phyloP scores from a whole-genome alignment of 768 basidiomycete genomes.

The Auriscalpium orientale region DNA sequence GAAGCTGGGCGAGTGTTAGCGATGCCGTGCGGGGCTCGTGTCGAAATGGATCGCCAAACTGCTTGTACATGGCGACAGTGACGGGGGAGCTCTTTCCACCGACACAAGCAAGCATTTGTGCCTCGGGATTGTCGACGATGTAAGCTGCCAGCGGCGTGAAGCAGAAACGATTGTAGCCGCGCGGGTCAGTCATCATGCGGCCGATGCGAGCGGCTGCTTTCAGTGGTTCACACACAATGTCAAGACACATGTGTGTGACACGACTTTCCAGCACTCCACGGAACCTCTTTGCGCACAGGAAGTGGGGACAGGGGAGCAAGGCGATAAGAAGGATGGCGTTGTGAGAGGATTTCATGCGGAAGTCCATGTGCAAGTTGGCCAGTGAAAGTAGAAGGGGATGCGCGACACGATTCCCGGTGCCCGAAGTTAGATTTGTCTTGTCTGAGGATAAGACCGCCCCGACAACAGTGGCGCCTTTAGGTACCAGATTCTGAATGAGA shows the following conservation, averaged over 20 bases:
- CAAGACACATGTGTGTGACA: too few species aligned
- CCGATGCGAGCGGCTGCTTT: too few species aligned
- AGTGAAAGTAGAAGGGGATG: constrained; percentile 12
- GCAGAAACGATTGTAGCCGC: not conserved
- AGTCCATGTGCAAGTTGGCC: constrained; percentile 6
- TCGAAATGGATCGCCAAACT: constrained; percentile 1
- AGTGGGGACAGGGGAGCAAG: not conserved
- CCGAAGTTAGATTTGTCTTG: constrained; percentile 6
- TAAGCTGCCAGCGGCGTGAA: not conserved
- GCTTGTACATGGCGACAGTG: not conserved
- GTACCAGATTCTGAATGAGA: not conserved
- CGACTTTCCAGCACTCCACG: too few species aligned
- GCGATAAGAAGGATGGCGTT: not conserved
- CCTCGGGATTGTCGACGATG: not conserved
- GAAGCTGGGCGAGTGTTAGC: not conserved
- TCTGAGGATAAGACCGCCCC: constrained; percentile 6
- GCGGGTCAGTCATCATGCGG: not conserved
- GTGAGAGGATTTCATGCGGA: not conserved
- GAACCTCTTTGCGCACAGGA: not conserved
- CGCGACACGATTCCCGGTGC: constrained; percentile 1
- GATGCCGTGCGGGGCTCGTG: not conserved
- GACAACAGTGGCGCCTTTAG: not conserved
- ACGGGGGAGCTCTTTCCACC: not conserved
- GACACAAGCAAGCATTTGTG: not conserved
- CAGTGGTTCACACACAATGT: too few species aligned